Percentiles rank a stretch among this genome's conserved stretches.
phyloP scores from a whole-genome alignment of 2,329 filamentous ascomycete genomes.

The Orbilia ellipsospora region DNA sequence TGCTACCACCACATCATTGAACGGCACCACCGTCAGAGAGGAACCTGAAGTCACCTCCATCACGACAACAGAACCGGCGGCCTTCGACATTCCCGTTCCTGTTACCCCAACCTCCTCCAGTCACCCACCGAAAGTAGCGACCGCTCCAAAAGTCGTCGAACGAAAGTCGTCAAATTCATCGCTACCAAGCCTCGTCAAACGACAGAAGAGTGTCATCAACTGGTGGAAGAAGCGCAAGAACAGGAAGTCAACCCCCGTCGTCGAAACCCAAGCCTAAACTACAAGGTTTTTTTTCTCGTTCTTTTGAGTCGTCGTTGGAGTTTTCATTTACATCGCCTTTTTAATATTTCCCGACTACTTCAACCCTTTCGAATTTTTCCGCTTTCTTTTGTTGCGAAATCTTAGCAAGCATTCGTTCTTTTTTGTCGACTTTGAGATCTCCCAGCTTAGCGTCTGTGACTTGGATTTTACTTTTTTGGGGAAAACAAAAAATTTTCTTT shows the following conservation, averaged over 20 bases:
- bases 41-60: slow-evolving; percentile 50
- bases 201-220: slow-evolving; percentile 49
- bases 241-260: slow-evolving; percentile 43
- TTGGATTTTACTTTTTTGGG: slow-evolving; percentile 8
- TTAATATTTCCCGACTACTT: slow-evolving; percentile 13
- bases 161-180: slow-evolving; percentile 45
- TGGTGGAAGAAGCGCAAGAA: slow-evolving; percentile 56
- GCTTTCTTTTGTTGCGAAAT: slow-evolving; percentile 4
- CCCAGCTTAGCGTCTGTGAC: slow-evolving; percentile 11
- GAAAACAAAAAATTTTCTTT: slow-evolving; percentile 18
- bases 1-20: slow-evolving; percentile 32
- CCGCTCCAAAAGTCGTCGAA: slow-evolving; percentile 43
- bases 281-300: background rate
- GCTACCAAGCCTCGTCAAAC: slow-evolving; percentile 41
- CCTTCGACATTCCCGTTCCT: slow-evolving; percentile 21
- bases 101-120: slow-evolving; percentile 30
- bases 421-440: background rate
- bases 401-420: slow-evolving; percentile 2
- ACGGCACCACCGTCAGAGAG: slow-evolving; percentile 48
- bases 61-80: slow-evolving; percentile 44
- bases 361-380: background rate
- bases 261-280: slow-evolving; percentile 38
- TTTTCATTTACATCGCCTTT: background rate
- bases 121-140: slow-evolving; percentile 28
- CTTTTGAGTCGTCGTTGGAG: background rate